Evolutionary conservation across 140 eudicot species (phyloP).

Genomic region (Flaveria floridana): DNA sequence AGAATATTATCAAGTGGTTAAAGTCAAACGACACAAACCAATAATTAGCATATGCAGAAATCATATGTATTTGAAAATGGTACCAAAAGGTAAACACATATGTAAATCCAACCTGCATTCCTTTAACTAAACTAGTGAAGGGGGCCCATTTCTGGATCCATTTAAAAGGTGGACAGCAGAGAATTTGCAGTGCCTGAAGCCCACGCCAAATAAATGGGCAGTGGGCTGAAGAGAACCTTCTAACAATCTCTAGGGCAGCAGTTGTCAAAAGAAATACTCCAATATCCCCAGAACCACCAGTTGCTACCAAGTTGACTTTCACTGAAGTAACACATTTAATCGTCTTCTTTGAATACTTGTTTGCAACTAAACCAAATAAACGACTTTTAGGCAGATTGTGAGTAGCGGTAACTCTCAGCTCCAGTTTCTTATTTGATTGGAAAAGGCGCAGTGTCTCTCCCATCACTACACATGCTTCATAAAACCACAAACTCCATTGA

Average conservation of each 20-base stretch:
- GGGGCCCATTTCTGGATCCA: slow-evolving; percentile 74
- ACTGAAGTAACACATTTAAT: slow-evolving; percentile 45
- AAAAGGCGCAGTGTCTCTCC: slow-evolving; percentile 37
- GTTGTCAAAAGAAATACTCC: slow-evolving; percentile 50
- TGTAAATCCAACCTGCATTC: slow-evolving; percentile 57
- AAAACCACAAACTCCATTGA: slow-evolving; percentile 18
- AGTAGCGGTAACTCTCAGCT: slow-evolving; percentile 33
- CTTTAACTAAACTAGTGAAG: slow-evolving; percentile 44
- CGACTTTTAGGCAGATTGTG: slow-evolving; percentile 35
- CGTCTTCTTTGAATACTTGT: slow-evolving; percentile 43
- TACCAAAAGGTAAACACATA: neutral
- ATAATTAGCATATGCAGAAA: neutral
- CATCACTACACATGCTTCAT: slow-evolving; percentile 39
- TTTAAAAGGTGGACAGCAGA: slow-evolving; percentile 58
- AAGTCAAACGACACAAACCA: slow-evolving; percentile 7
- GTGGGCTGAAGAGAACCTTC: slow-evolving; percentile 58
- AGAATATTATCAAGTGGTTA: slow-evolving; percentile 11
- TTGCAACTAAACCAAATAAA: slow-evolving; percentile 47
- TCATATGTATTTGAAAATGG: neutral
- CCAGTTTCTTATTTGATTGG: slow-evolving; percentile 40
- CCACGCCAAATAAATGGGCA: slow-evolving; percentile 70
- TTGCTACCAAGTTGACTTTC: slow-evolving; percentile 47
- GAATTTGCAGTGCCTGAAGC: slow-evolving; percentile 64
- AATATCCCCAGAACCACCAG: slow-evolving; percentile 41
- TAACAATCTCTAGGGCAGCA: slow-evolving; percentile 58